These are phyloP conservation scores for Lindgomyces ingoldianus DNA, from an alignment of 495 filamentous ascomycete species.

Conservation along the genomic window DNA sequence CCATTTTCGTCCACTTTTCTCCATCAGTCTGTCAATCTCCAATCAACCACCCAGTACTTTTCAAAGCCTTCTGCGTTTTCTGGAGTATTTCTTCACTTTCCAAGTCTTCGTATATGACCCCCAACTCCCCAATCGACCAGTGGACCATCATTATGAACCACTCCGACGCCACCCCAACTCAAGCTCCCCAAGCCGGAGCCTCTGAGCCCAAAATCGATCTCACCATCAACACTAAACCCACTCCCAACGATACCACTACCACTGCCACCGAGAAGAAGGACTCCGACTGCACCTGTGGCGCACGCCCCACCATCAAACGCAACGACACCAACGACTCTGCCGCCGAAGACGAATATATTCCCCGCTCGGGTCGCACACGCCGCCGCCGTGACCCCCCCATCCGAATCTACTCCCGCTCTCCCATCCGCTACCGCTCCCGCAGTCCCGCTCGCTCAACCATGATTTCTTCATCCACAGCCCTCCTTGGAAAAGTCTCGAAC, in stretches of 20 bases:
- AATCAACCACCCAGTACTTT: too few relatives aligned
- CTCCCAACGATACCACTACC: background rate
- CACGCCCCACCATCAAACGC: constrained; percentile 2
- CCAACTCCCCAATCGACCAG: background rate
- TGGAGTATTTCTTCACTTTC: too few relatives aligned
- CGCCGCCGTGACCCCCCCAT: background rate
- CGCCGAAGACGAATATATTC: background rate
- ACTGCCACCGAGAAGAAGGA: constrained; percentile 7
- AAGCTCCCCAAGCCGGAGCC: background rate
- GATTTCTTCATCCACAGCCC: constrained; percentile 1
- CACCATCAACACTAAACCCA: constrained; percentile 20
- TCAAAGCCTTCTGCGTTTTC: too few relatives aligned
- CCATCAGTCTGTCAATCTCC: too few relatives aligned
- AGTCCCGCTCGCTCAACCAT: background rate
- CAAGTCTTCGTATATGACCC: background rate
- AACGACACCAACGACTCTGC: background rate
- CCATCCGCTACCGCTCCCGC: background rate
- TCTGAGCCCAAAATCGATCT: constrained; percentile 15
- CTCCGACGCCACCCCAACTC: constrained; percentile 1
- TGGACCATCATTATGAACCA: constrained; percentile 3
- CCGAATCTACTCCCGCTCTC: constrained; percentile 9
- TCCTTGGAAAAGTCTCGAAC: constrained; percentile 7
- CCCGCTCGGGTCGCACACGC: background rate
- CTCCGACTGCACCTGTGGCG: constrained; percentile 5
- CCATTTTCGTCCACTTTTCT: too few relatives aligned